These are phyloP conservation scores for Craspedostauros australis DNA, from an alignment of 108 stramenopile genomes.

Conservation along the genomic window DNA sequence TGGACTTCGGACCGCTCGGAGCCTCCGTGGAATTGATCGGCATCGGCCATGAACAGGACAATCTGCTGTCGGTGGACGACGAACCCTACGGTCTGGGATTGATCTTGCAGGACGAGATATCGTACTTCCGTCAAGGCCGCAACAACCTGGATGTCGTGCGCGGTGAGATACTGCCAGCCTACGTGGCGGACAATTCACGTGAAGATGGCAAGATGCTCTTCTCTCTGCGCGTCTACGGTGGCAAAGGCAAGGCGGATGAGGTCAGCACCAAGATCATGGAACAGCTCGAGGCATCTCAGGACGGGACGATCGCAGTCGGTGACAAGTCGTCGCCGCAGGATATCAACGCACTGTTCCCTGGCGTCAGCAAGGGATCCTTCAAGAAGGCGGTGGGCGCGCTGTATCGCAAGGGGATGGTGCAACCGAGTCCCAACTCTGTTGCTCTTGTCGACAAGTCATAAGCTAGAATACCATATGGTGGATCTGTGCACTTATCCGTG, in stretches of 20 bases:
- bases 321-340: constrained; percentile 76
- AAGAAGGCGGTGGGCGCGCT: constrained; percentile 58
- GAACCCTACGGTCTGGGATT: constrained; percentile 66
- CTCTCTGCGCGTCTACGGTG: constrained; percentile 58
- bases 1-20: constrained; percentile 70
- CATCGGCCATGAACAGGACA: constrained; percentile 40
- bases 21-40: constrained; percentile 69
- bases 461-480: too few species aligned
- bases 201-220: constrained; percentile 62
- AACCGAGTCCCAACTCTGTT: constrained; percentile 47
- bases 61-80: constrained; percentile 47
- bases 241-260: constrained; percentile 59
- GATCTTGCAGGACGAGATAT: constrained; percentile 69
- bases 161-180: constrained; percentile 71
- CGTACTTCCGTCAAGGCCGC: constrained; percentile 60
- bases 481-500: too few species aligned
- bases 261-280: constrained; percentile 49
- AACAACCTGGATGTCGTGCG: constrained; percentile 64
- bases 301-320: constrained; percentile 44
- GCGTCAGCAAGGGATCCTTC: constrained; percentile 41
- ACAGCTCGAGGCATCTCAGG: constrained; percentile 28
- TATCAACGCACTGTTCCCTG: constrained; percentile 63
- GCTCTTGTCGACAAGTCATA: constrained; percentile 36
- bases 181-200: constrained; percentile 60
- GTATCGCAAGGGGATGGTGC: constrained; percentile 55